These are phyloP conservation scores for Colletotrichum orbiculare DNA, from an alignment of 2,329 filamentous ascomycete species.

Conservation along the genomic window DNA sequence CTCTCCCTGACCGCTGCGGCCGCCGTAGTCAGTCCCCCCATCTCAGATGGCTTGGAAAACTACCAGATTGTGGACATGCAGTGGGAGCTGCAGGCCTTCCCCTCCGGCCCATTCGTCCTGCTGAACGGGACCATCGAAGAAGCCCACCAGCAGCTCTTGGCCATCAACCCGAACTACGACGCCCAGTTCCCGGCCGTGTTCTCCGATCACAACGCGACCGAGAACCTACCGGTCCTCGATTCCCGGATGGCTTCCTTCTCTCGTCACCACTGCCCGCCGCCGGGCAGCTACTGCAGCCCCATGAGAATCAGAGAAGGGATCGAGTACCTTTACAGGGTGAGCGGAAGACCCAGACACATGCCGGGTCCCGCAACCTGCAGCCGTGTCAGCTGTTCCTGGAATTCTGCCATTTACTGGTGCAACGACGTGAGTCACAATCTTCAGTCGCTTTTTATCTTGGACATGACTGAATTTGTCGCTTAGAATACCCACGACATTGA, in stretches of 20 bases:
- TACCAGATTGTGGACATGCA: conserved; percentile 3
- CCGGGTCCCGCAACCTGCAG: conserved; percentile 36
- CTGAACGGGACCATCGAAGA: conserved; percentile 32
- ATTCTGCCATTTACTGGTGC: conserved; percentile 40
- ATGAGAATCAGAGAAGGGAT: background rate
- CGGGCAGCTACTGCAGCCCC: too few species aligned
- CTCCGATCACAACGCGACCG: too few species aligned
- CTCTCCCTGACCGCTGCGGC: too few species aligned
- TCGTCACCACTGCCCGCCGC: too few species aligned
- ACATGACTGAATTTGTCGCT: too few species aligned
- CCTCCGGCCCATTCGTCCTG: conserved; percentile 12
- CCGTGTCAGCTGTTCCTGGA: conserved; percentile 38
- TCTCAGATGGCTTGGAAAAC: too few species aligned
- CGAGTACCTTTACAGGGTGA: conserved; percentile 32
- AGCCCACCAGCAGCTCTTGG: conserved; percentile 7
- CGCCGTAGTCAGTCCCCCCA: too few species aligned
- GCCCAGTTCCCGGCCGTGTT: background rate
- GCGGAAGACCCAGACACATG: conserved; percentile 29
- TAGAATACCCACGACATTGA: background rate
- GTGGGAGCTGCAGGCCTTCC: conserved; percentile 27
- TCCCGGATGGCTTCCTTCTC: too few species aligned
- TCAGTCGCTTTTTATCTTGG: background rate
- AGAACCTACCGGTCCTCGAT: too few species aligned
- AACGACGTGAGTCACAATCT: conserved; percentile 37
- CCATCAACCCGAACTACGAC: conserved; percentile 27